Conservation (phyloP, 208 protist species). For the Strigomonas oncopelti region DNA sequence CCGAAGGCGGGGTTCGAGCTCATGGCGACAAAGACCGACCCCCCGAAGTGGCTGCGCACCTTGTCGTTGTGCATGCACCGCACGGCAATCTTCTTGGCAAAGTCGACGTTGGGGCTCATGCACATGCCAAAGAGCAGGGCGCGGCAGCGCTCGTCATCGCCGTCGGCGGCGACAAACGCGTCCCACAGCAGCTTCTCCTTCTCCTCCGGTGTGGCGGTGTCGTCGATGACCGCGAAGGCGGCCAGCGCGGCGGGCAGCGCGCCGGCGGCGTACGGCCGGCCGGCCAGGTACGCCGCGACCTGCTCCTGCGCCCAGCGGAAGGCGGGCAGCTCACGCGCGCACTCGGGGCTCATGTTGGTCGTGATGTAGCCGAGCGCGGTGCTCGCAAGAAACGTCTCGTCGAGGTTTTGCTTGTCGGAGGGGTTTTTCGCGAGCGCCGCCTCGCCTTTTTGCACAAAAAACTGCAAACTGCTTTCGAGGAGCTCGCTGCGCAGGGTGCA, state of each 20-base stretch:
- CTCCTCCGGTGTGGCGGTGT: slow-evolving; percentile 14
- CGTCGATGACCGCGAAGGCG: slow-evolving; percentile 42
- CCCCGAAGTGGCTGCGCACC: slow-evolving; percentile 79
- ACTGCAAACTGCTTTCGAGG: slow-evolving; percentile 24
- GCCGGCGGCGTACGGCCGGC: slow-evolving; percentile 2
- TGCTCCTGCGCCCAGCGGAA: slow-evolving; percentile 63
- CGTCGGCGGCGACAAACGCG: slow-evolving; percentile 49
- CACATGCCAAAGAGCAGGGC: slow-evolving; percentile 60
- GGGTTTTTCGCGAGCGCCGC: slow-evolving; percentile 9
- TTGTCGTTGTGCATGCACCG: slow-evolving; percentile 59
- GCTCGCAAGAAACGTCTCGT: slow-evolving; percentile 36
- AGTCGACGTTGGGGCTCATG: slow-evolving; percentile 39
- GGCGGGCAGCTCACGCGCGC: slow-evolving; percentile 20
- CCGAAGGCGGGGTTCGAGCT: slow-evolving; percentile 43
- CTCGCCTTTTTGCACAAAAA: slow-evolving; percentile 28
- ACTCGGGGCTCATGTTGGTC: slow-evolving; percentile 5
- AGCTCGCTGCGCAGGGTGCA: slow-evolving; percentile 19
- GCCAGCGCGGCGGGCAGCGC: slow-evolving; percentile 45
- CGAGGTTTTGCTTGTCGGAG: slow-evolving; percentile 14
- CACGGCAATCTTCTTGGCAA: slow-evolving; percentile 51
- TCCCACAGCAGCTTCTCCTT: slow-evolving; percentile 42
- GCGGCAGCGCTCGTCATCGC: slow-evolving; percentile 67
- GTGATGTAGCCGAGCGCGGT: slow-evolving; percentile 28
- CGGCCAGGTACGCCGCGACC: slow-evolving; percentile 43
- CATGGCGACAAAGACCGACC: slow-evolving; percentile 49